Base-by-base conservation (phyloP, 352 stramenopile genomes). In the Phytophthora melonis region DNA sequence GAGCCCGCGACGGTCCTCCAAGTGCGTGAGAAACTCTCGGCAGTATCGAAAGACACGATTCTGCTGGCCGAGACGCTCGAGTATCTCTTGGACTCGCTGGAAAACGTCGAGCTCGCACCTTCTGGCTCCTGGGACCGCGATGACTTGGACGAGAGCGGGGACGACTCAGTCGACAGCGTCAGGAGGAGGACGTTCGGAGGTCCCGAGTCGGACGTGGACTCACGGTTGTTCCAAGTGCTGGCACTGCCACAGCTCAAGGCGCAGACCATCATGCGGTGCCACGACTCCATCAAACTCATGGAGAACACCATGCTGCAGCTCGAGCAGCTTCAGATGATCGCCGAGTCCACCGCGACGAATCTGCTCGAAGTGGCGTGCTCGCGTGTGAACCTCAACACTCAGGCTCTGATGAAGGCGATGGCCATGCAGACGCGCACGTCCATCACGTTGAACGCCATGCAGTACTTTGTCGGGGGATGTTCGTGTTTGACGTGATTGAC, bases 241-340 rank as follows among this genome's bases (percentile, higher is more conserved):
- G 89, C 98, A 66, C 89, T 99, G 32, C 87, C 89, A 53, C 84
- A 87, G 30, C 79, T 94, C 32, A 93, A 95, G 63, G 81, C 87
- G 2, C 94, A 99, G 74, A 96, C 98, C 1, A 87, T 98, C 58
- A 86, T 97, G 73, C 90, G 97, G 18, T 97, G 94, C 41, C 96
- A 96, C 55, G 97, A 99, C 80, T 91, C 98, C 10, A 98, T 98
- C 72, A 99, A 99, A 67, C 94, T 98, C 43, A 95, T 99, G 78
- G 86, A 91, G 58, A 97, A 97, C 69, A 94, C 94, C 13, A 93
- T 97, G 81, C 81, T 95, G 14, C 95, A 98, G 58, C 86, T 99
- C 23, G 94, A 98, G 61, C 92, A 99, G 54, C 73, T 99, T 10
- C 92, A 97, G 61, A 96, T 98, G 86, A 98, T 98, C 74, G 92